These are phyloP conservation scores for Cryptomeria japonica DNA, from an alignment of 75 land plant genomes.

Conservation along the genomic window DNA sequence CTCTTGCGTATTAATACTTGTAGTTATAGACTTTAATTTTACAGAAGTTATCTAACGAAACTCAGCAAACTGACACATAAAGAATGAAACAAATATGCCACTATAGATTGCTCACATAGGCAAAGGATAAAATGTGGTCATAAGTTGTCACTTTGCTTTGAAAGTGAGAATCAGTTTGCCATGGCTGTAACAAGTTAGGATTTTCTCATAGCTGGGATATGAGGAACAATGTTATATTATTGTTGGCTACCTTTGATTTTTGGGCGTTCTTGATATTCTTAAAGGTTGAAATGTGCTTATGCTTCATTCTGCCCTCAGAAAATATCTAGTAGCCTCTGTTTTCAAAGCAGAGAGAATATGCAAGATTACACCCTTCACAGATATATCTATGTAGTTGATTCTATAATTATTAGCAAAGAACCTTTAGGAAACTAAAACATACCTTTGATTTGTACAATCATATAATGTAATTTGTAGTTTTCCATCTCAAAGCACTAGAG, in stretches of 20 bases:
- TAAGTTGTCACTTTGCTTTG: not conserved
- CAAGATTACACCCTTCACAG: not conserved
- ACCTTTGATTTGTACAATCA: not conserved
- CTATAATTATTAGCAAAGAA: not conserved
- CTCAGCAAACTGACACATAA: not conserved
- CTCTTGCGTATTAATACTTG: not conserved
- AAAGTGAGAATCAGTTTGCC: not conserved
- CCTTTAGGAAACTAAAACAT: not conserved
- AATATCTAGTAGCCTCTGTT: not conserved
- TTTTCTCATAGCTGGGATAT: not conserved
- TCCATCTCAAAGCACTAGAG: not conserved
- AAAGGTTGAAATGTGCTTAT: not conserved
- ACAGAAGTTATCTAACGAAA: not conserved
- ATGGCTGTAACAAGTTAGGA: not conserved
- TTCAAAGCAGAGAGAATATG: not conserved
- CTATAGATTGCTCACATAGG: not conserved
- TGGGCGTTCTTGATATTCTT: not conserved
- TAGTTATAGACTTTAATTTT: not conserved
- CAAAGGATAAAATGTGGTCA: not conserved
- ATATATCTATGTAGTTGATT: not conserved
- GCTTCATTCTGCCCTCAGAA: not conserved
- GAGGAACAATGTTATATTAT: not conserved
- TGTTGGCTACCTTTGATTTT: not conserved
- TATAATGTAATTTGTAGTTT: not conserved
- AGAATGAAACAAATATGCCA: not conserved